These are phyloP conservation scores for Cadophora luteo-olivacea DNA, from an alignment of 2,329 filamentous ascomycete genomes.

Conservation along the genomic window DNA sequence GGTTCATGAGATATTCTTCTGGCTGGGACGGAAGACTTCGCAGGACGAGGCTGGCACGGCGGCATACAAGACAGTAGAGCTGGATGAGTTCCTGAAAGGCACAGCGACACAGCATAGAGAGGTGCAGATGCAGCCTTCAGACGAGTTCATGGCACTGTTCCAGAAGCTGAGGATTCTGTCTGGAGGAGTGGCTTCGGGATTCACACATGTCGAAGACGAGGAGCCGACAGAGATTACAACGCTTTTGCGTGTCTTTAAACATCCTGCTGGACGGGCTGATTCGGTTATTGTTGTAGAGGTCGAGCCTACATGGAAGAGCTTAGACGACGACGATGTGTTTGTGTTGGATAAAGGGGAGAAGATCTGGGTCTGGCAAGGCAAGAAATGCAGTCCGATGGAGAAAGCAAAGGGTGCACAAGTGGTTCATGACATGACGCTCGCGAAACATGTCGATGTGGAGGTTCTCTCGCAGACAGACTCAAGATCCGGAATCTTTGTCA, in stretches of 20 bases:
- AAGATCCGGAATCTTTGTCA: slow-evolving; percentile 59
- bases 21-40: slow-evolving; percentile 68
- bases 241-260: slow-evolving; percentile 68
- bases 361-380: slow-evolving; percentile 75
- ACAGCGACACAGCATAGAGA: slow-evolving; percentile 70
- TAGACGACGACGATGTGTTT: slow-evolving; percentile 72
- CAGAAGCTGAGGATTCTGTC: slow-evolving; percentile 63
- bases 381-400: slow-evolving; percentile 70
- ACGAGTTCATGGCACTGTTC: slow-evolving; percentile 63
- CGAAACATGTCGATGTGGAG: slow-evolving; percentile 69
- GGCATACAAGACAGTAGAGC: slow-evolving; percentile 74
- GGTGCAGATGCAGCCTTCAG: slow-evolving; percentile 60
- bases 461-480: slow-evolving; percentile 67
- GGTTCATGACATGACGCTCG: slow-evolving; percentile 67
- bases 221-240: slow-evolving; percentile 54
- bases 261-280: slow-evolving; percentile 53
- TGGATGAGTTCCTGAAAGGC: slow-evolving; percentile 70
- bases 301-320: slow-evolving; percentile 63
- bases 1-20: slow-evolving; percentile 72
- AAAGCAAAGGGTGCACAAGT: slow-evolving; percentile 72
- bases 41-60: slow-evolving; percentile 74
- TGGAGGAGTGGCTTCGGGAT: slow-evolving; percentile 68
- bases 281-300: slow-evolving; percentile 68
- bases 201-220: slow-evolving; percentile 63
- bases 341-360: slow-evolving; percentile 67